Evolutionary conservation across 441 rosid species (phyloP).

Genomic region (Breynia disticha): DNA sequence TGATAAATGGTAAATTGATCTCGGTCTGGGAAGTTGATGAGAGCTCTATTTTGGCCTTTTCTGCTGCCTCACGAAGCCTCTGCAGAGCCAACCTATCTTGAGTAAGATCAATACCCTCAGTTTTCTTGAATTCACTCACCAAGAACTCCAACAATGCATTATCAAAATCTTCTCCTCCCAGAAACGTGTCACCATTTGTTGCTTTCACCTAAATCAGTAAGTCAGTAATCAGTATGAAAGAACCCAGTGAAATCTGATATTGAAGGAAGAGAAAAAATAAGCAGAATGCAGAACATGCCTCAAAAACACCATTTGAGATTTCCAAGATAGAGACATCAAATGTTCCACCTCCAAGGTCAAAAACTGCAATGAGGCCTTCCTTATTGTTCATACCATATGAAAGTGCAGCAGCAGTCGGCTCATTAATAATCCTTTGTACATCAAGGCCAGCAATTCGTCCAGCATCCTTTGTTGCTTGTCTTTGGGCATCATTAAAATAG

Average conservation of each 20-base stretch:
- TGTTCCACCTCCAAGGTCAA: constrained; percentile 92
- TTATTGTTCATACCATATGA: constrained; percentile 90
- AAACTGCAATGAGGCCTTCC: constrained; percentile 88
- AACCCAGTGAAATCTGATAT: not conserved
- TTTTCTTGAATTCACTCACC: constrained; percentile 67
- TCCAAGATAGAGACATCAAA: constrained; percentile 82
- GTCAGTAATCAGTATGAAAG: not conserved
- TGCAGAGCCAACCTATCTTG: constrained; percentile 84
- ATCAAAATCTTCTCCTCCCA: constrained; percentile 97
- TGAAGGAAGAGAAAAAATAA: not conserved
- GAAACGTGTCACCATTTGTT: constrained; percentile 90
- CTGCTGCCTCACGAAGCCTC: constrained; percentile 98
- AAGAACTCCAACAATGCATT: constrained; percentile 70
- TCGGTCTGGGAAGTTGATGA: constrained; percentile 93
- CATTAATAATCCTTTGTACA: constrained; percentile 80
- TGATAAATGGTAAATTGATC: constrained; percentile 83
- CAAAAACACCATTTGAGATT: constrained; percentile 88
- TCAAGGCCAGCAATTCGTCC: constrained; percentile 84
- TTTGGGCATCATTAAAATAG: constrained; percentile 85
- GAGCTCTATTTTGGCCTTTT: constrained; percentile 90
- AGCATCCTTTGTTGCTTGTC: constrained; percentile 93
- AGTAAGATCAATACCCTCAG: constrained; percentile 67
- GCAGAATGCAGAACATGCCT: constrained; percentile 30
- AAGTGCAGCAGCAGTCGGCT: constrained; percentile 93
- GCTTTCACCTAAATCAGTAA: constrained; percentile 64